phyloP scores from a whole-genome alignment of 169 alveolate species.

The Eimeria brunetti region DNA sequence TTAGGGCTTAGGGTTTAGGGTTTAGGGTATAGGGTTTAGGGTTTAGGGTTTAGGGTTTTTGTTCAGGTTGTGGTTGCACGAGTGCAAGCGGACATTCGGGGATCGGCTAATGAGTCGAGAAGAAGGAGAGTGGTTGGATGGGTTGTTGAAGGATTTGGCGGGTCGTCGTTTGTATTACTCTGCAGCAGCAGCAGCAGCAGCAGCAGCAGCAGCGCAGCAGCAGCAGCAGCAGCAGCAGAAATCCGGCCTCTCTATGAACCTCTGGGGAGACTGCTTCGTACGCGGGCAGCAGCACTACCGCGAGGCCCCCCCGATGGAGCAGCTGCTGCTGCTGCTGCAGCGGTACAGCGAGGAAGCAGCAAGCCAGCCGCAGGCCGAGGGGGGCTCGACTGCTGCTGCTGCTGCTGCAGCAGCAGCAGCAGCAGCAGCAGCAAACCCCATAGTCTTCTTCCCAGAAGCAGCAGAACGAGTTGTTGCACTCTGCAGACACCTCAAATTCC shows the following conservation, averaged over 20 bases:
- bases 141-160: background rate
- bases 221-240: background rate
- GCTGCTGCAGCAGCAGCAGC: constrained; percentile 32
- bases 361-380: background rate
- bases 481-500: constrained; percentile 93
- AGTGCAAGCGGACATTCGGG: constrained; percentile 95
- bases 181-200: background rate
- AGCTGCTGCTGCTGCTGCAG: constrained; percentile 20
- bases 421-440: constrained; percentile 41
- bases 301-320: constrained; percentile 20
- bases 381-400: constrained; percentile 2
- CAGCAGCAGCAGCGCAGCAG: background rate
- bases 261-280: constrained; percentile 87
- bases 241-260: background rate
- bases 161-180: background rate
- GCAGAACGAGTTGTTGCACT: constrained; percentile 95
- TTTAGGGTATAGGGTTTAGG: constrained; percentile 25
- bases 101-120: constrained; percentile 94
- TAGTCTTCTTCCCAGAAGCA: constrained; percentile 96
- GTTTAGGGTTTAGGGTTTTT: constrained; percentile 13
- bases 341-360: background rate
- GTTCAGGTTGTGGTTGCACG: constrained; percentile 96
- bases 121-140: constrained; percentile 89
- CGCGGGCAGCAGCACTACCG: constrained; percentile 84
- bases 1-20: background rate